Base-by-base conservation (phyloP, 192 early-diverging fungal species). In the Glomus cerebriforme region DNA sequence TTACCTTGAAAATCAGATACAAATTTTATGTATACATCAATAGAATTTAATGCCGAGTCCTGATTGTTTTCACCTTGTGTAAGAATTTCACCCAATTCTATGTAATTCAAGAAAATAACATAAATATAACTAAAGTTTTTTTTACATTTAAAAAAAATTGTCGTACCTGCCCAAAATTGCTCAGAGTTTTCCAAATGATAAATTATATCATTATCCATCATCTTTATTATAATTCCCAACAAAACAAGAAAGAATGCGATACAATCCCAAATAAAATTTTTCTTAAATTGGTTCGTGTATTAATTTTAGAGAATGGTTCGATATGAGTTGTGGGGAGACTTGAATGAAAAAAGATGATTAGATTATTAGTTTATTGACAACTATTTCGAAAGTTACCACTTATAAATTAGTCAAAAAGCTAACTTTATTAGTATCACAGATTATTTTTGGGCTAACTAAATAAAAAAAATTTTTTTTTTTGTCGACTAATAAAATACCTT, bases 161-260 rank as follows among this genome's bases (percentile, higher is more conserved):
- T 7, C 73, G 22, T 13, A 76, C 74, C 26, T 43, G 19, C 26
- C 74, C 62, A 65, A 76, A 76, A 76, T 76, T 76, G 59, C n/a
- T 31, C 54, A 1, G 74, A 22, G 24, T 64, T 29, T 45, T 76
- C 74, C 7, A 76, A 59, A 32, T 74, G 73, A 60, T 74, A 74
- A n/a, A 60, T 37, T 59, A 60, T 74, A 9, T 17, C 24, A 19
- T 73, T 49, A 32, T 73, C 43, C 71, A 73, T 73, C 31, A 7
- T 73, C 1, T 22, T 54, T 19, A 22, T 6, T 54, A 5, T 22
- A 22, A 12, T 10, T 12, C 5, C 7, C 37, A 39, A 39, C 37
- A 39, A 10, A 39, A 39, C 7, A 39, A 39, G 9, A 54, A 19
- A 54, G 13, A 19, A 19, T 54, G 49, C 0, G 47, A 15, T 54